Evolutionary conservation across 495 filamentous ascomycete species (phyloP).

Genomic region (Daldinia bambusicola): DNA sequence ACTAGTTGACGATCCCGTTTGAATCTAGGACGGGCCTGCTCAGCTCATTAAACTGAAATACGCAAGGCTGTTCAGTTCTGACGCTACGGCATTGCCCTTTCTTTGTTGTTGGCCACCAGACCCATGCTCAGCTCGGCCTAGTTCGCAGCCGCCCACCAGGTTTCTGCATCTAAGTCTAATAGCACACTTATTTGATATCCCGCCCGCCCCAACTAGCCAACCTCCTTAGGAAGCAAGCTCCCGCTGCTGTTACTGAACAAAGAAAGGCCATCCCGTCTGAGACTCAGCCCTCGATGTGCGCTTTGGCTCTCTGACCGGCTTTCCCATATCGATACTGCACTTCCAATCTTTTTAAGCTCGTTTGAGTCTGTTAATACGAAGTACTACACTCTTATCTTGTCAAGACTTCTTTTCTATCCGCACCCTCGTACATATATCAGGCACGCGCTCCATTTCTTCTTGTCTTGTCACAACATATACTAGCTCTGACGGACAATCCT

Average conservation of each 20-base stretch:
- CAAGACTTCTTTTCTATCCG: constrained; percentile 30
- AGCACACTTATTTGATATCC: constrained; percentile 38
- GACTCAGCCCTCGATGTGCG: constrained; percentile 42
- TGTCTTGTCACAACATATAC: constrained; percentile 40
- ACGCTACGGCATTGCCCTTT: constrained; percentile 41
- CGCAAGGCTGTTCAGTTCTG: constrained; percentile 20
- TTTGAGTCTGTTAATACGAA: constrained; percentile 41
- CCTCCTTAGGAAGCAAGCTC: constrained; percentile 44
- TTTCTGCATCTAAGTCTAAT: constrained; percentile 31
- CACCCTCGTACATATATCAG: constrained; percentile 45
- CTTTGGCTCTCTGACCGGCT: constrained; percentile 35
- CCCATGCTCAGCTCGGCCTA: constrained; percentile 41
- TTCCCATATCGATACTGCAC: constrained; percentile 37
- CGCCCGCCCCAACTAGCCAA: constrained; percentile 30
- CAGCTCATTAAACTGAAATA: constrained; percentile 45
- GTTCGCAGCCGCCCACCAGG: constrained; percentile 39
- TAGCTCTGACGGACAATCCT: constrained; percentile 37
- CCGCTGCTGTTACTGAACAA: constrained; percentile 43
- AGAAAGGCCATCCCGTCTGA: constrained; percentile 47
- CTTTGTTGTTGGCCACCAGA: constrained; percentile 44
- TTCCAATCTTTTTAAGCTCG: constrained; percentile 25
- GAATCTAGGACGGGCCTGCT: constrained; percentile 28
- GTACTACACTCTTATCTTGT: constrained; percentile 38
- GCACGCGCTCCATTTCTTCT: constrained; percentile 33
- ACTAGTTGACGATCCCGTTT: constrained; percentile 40